A percentile compares a stretch with the other conserved stretches of the same genome.
Evolutionary conservation across 129 eudicot genomes (phyloP).

Genomic region (Arctium lappa): DNA sequence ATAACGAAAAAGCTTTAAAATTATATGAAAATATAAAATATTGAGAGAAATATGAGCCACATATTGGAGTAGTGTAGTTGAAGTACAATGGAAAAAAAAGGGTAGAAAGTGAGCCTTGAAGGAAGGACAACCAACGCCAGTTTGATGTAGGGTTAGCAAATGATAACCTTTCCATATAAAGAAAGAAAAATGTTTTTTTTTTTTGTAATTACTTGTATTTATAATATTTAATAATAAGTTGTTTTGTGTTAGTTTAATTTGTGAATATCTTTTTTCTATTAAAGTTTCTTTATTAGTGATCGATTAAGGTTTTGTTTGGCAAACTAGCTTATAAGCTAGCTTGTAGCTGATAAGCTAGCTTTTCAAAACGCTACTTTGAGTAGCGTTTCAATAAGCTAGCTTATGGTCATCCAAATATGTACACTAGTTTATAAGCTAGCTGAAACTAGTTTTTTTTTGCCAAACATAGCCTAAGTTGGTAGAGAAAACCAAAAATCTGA

Average conservation of each 20-base stretch:
- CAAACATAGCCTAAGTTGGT: background rate
- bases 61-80: conserved; percentile 37
- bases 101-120: conserved; percentile 31
- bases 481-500: background rate
- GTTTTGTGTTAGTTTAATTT: conserved; percentile 24
- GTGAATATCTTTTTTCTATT: background rate
- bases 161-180: conserved; percentile 36
- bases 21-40: background rate
- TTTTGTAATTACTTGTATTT: conserved; percentile 27
- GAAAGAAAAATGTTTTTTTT: conserved; percentile 12
- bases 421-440: too few relatives aligned
- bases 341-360: too few relatives aligned
- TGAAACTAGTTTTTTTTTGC: too few relatives aligned
- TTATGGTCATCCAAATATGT: too few relatives aligned
- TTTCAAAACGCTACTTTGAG: too few relatives aligned
- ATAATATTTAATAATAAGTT: conserved; percentile 11
- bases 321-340: too few relatives aligned
- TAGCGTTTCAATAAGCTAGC: too few relatives aligned
- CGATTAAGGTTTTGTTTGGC: too few relatives aligned
- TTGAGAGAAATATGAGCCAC: conserved; percentile 30
- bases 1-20: conserved; percentile 34
- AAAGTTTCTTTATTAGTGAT: background rate
- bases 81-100: conserved; percentile 35
- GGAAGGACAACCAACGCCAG: conserved; percentile 49
- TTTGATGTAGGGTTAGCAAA: conserved; percentile 43